A percentile compares a stretch with the other conserved stretches of the same genome.
Conservation (phyloP, 2,329 filamentous ascomycete genomes). For the Capronia coronata region DNA sequence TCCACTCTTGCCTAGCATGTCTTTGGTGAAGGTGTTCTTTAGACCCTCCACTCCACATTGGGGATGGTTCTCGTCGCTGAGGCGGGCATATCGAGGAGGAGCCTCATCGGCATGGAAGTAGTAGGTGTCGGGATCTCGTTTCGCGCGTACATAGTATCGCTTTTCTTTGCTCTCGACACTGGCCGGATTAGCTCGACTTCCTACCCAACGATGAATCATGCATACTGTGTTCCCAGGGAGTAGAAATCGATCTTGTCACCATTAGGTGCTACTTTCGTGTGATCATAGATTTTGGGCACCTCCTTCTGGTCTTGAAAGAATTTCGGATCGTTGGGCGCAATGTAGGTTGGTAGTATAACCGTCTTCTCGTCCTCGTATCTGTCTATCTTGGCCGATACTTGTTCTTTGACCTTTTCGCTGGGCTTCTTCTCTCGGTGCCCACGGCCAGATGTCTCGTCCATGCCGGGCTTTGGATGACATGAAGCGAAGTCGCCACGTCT, state of each 20-base stretch:
- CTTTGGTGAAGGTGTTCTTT: slow-evolving; percentile 70
- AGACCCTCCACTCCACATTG: slow-evolving; percentile 56
- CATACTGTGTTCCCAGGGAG: slow-evolving; percentile 27
- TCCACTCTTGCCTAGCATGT: slow-evolving; percentile 72
- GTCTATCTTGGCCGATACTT: slow-evolving; percentile 24
- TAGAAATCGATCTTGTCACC: slow-evolving; percentile 29
- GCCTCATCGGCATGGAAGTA: slow-evolving; percentile 58
- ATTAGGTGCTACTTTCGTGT: slow-evolving; percentile 23
- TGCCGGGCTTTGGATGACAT: not conserved
- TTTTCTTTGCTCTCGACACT: slow-evolving; percentile 29
- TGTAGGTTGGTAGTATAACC: slow-evolving; percentile 25
- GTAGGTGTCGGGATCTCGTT: slow-evolving; percentile 25
- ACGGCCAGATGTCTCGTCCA: slow-evolving; percentile 26
- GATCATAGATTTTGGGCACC: slow-evolving; percentile 25
- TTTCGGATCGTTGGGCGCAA: slow-evolving; percentile 27
- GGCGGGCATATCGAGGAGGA: slow-evolving; percentile 71
- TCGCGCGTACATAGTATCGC: slow-evolving; percentile 28
- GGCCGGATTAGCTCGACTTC: not conserved
- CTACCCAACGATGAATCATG: not conserved
- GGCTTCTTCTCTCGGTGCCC: slow-evolving; percentile 28
- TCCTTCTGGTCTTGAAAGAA: slow-evolving; percentile 28
- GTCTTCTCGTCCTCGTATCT: slow-evolving; percentile 22
- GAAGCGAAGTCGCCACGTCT: not conserved
- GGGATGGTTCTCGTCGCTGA: slow-evolving; percentile 75
- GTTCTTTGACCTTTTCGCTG: slow-evolving; percentile 28